Percentiles rank a stretch among this genome's conserved stretches.
These are phyloP conservation scores for Trichocomaceae sp. DNA, from an alignment of 2,329 filamentous ascomycete species.

Conservation along the genomic window DNA sequence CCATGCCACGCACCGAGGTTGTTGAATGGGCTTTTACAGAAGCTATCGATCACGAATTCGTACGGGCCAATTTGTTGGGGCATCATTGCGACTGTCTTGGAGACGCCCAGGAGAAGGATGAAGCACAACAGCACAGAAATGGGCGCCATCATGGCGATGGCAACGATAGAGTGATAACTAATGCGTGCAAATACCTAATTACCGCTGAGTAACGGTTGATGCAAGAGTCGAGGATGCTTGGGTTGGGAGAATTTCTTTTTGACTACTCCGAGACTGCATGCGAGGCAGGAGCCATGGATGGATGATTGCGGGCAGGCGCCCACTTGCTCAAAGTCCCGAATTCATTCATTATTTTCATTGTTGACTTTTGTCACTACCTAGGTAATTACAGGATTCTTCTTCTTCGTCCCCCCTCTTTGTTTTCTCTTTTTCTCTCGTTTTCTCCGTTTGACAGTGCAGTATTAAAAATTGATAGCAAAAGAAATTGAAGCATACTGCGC, in stretches of 20 bases:
- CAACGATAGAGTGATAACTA: neutral
- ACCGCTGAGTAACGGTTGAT: neutral
- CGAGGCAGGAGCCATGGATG: slow-evolving; percentile 1
- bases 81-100: neutral
- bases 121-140: neutral
- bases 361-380: neutral
- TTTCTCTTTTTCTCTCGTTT: neutral
- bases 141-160: neutral
- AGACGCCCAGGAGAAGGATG: slow-evolving; percentile 1
- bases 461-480: neutral
- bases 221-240: neutral
- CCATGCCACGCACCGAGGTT: slow-evolving; percentile 61
- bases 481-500: neutral
- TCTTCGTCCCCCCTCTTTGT: too few species aligned
- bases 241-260: neutral
- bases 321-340: neutral
- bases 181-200: too few species aligned
- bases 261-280: neutral
- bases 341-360: neutral
- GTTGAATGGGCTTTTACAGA: slow-evolving; percentile 49
- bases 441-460: too few species aligned
- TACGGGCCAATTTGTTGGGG: slow-evolving; percentile 2
- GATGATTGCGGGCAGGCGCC: neutral
- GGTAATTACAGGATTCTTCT: neutral
- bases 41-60: slow-evolving; percentile 53